These are phyloP conservation scores for Sordariomycetes sp. DNA, from an alignment of 2,329 filamentous ascomycete species.

Conservation along the genomic window DNA sequence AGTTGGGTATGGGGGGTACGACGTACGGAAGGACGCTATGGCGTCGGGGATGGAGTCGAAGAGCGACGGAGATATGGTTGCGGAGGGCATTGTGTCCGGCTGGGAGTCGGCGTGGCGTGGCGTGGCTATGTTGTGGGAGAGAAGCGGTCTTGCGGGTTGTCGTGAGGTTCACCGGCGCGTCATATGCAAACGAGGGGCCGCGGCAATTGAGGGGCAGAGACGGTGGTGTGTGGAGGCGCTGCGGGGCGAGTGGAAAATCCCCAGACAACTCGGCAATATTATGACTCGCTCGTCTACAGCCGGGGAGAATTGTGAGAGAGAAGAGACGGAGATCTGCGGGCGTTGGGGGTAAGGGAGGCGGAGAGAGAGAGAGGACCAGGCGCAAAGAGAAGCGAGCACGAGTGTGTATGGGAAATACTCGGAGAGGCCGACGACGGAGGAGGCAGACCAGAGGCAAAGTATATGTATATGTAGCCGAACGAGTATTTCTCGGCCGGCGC, in stretches of 20 bases:
- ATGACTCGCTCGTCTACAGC: not conserved
- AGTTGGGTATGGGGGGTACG: constrained; percentile 1
- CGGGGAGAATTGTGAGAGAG: not conserved
- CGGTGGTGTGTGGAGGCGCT: not conserved
- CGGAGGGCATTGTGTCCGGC: constrained; percentile 35
- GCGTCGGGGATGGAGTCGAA: constrained; percentile 58
- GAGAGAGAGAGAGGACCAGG: too few relatives aligned
- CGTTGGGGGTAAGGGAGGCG: not conserved
- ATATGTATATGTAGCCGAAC: too few relatives aligned
- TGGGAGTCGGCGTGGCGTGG: not conserved
- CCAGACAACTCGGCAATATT: not conserved
- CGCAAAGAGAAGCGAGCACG: too few relatives aligned
- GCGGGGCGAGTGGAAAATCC: not conserved
- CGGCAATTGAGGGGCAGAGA: constrained; percentile 4
- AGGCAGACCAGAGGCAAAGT: not conserved
- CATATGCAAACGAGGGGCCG: constrained; percentile 3
- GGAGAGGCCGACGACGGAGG: not conserved
- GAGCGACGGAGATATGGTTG: constrained; percentile 36
- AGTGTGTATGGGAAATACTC: too few relatives aligned
- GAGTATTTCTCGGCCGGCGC: not conserved
- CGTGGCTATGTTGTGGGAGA: not conserved
- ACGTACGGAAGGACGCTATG: constrained; percentile 53
- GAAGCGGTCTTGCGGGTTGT: not conserved
- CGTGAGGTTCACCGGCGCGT: not conserved
- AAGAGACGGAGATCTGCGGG: not conserved